Evolutionary conservation across 352 stramenopile genomes (phyloP).

Genomic region (Phytopythium helicoides): DNA sequence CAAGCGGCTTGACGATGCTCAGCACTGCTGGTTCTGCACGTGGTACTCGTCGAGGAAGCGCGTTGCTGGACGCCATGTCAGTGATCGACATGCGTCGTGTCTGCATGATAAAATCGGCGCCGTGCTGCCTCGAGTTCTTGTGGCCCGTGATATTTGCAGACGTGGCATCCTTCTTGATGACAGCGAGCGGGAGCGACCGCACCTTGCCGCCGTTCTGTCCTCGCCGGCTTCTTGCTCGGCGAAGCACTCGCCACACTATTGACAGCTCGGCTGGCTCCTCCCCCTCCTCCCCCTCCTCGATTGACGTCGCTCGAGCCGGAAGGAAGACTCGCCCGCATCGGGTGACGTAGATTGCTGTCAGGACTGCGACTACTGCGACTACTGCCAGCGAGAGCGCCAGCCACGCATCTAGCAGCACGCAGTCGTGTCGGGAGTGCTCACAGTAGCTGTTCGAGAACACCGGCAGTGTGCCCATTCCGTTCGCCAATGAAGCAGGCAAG

Average conservation of each 20-base stretch:
- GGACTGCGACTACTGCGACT: conserved; percentile 25
- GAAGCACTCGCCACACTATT: conserved; percentile 12
- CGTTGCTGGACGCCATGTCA: conserved; percentile 22
- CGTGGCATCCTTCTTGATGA: conserved; percentile 72
- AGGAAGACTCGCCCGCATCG: conserved; percentile 5
- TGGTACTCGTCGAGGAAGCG: background rate
- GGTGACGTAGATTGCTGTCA: conserved; percentile 13
- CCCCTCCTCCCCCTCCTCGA: background rate
- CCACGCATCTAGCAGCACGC: conserved; percentile 65
- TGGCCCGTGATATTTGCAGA: conserved; percentile 58
- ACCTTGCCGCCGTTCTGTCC: conserved; percentile 13
- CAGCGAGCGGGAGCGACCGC: conserved; percentile 49
- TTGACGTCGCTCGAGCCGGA: background rate
- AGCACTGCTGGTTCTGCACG: conserved; percentile 1
- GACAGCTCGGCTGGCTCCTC: conserved; percentile 13
- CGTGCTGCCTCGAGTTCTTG: conserved; percentile 78
- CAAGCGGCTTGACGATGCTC: conserved; percentile 6
- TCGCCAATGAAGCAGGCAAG: background rate
- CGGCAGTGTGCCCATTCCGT: conserved; percentile 49
- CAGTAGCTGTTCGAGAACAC: conserved; percentile 57
- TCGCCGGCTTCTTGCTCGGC: background rate
- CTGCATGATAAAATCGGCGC: conserved; percentile 59
- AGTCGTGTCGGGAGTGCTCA: conserved; percentile 32
- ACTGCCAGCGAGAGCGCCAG: conserved; percentile 45
- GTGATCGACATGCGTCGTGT: conserved; percentile 57